A percentile compares a stretch with the other conserved stretches of the same genome.
These are phyloP conservation scores for Andrographis paniculata DNA, from an alignment of 305 asterid species.

Conservation along the genomic window DNA sequence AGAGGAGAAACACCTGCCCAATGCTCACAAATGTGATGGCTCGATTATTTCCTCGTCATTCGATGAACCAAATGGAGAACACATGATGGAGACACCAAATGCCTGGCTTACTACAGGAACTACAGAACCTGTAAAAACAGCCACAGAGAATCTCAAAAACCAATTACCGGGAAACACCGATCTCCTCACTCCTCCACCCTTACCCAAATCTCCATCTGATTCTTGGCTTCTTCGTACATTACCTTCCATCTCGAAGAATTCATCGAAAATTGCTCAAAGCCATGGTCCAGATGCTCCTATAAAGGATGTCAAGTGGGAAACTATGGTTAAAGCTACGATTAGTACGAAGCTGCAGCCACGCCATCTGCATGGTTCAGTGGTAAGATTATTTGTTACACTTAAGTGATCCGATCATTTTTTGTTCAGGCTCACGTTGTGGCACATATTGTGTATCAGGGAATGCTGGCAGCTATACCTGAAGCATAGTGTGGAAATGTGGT, in stretches of 20 bases:
- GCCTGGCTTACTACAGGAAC: slow-evolving; percentile 10
- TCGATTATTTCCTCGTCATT: slow-evolving; percentile 2
- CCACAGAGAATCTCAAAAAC: slow-evolving; percentile 17
- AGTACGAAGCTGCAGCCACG: no score
- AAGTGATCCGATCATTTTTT: no score
- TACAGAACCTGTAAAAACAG: slow-evolving; percentile 7
- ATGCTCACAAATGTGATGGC: slow-evolving; percentile 7
- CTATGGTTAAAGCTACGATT: slow-evolving; percentile 36
- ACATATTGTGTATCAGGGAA: no score
- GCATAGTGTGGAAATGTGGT: no score
- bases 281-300: slow-evolving; percentile 17
- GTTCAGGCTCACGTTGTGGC: no score
- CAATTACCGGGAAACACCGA: slow-evolving; percentile 19
- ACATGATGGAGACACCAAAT: slow-evolving; percentile 10
- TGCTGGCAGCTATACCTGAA: no score
- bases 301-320: slow-evolving; percentile 35
- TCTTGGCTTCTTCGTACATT: slow-evolving; percentile 68
- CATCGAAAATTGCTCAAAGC: slow-evolving; percentile 19
- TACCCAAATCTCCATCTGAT: slow-evolving; percentile 71
- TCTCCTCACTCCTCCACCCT: slow-evolving; percentile 59
- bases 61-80: slow-evolving; percentile 4
- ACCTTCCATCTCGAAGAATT: slow-evolving; percentile 36
- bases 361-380: no score
- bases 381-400: no score
- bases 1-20: slow-evolving; percentile 9